phyloP scores from a whole-genome alignment of 768 basidiomycete species.

The Boletales sp. region DNA sequence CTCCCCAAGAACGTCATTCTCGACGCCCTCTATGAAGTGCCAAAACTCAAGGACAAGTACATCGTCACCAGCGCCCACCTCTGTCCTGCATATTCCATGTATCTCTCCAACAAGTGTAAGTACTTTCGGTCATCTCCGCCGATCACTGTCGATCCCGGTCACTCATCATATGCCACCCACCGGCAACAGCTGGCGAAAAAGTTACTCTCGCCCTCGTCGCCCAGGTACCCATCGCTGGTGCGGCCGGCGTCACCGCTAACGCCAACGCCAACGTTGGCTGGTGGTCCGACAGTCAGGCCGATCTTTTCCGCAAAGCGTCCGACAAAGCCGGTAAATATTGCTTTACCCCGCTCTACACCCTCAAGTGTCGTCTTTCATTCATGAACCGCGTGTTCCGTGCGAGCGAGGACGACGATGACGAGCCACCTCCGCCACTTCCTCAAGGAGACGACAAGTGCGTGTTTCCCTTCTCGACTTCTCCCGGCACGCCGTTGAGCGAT shows the following conservation, averaged over 20 bases:
- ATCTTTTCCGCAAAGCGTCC: slow-evolving; percentile 21
- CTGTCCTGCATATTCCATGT: slow-evolving; percentile 35
- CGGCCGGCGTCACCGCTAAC: slow-evolving; percentile 9
- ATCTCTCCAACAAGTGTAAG: slow-evolving; percentile 27
- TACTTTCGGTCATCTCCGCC: background rate
- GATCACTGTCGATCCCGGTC: background rate
- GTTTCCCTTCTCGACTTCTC: too few relatives aligned
- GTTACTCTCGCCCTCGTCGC: slow-evolving; percentile 21
- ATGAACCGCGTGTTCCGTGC: slow-evolving; percentile 8
- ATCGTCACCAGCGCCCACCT: slow-evolving; percentile 31
- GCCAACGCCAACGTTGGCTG: slow-evolving; percentile 13
- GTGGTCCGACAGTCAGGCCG: slow-evolving; percentile 18
- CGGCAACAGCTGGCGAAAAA: slow-evolving; percentile 19
- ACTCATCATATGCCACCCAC: background rate
- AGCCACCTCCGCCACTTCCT: too few relatives aligned
- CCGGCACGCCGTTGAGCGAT: background rate
- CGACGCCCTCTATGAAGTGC: slow-evolving; percentile 19
- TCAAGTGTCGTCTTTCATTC: slow-evolving; percentile 15
- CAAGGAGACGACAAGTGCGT: slow-evolving; percentile 19
- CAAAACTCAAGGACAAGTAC: slow-evolving; percentile 25
- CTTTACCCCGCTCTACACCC: slow-evolving; percentile 26
- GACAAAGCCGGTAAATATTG: slow-evolving; percentile 19
- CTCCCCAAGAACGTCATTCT: slow-evolving; percentile 23
- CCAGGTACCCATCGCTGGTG: slow-evolving; percentile 9
- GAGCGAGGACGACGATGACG: background rate